Conservation (phyloP, 768 basidiomycete species). For the Tulasnella sp. region DNA sequence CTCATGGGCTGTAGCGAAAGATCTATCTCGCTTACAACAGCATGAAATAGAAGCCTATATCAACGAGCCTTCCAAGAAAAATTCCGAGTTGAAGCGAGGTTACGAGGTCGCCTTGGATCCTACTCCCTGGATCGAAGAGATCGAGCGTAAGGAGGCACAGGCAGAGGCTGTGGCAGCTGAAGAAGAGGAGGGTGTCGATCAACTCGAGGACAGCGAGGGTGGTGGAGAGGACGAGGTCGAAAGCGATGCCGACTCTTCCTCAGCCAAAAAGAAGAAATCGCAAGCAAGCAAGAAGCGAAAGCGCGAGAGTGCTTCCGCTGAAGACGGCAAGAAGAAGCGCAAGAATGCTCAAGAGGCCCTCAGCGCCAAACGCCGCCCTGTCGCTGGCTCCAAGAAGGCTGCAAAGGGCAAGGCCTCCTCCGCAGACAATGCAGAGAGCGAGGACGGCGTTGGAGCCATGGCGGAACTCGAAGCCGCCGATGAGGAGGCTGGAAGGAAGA, state of each 20-base stretch:
- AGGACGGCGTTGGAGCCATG: conserved; percentile 28
- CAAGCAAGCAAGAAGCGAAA: conserved; percentile 27
- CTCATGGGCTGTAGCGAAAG: conserved; percentile 73
- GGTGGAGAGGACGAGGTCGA: conserved; percentile 40
- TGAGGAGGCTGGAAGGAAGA: conserved; percentile 25
- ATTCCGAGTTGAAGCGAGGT: conserved; percentile 65
- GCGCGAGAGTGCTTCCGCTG: conserved; percentile 29
- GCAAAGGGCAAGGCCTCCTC: conserved; percentile 35
- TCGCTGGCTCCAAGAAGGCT: conserved; percentile 17
- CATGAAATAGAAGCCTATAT: conserved; percentile 81
- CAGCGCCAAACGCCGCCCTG: conserved; percentile 10
- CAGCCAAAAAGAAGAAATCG: conserved; percentile 27
- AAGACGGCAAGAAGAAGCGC: conserved; percentile 39
- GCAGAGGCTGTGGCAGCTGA: conserved; percentile 34
- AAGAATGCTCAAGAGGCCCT: conserved; percentile 34
- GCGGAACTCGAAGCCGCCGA: conserved; percentile 32
- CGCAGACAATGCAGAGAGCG: conserved; percentile 33
- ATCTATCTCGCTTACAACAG: conserved; percentile 63
- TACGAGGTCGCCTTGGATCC: conserved; percentile 60
- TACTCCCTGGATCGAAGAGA: conserved; percentile 40
- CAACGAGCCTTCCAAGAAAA: conserved; percentile 62
- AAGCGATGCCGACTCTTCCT: conserved; percentile 34
- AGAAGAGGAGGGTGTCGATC: conserved; percentile 53
- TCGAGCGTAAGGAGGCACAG: conserved; percentile 32
- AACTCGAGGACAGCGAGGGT: conserved; percentile 44